A percentile compares a stretch with the other conserved stretches of the same genome.
These are phyloP conservation scores for Neospermospora avenae DNA, from an alignment of 2,329 filamentous ascomycete genomes.

Conservation along the genomic window DNA sequence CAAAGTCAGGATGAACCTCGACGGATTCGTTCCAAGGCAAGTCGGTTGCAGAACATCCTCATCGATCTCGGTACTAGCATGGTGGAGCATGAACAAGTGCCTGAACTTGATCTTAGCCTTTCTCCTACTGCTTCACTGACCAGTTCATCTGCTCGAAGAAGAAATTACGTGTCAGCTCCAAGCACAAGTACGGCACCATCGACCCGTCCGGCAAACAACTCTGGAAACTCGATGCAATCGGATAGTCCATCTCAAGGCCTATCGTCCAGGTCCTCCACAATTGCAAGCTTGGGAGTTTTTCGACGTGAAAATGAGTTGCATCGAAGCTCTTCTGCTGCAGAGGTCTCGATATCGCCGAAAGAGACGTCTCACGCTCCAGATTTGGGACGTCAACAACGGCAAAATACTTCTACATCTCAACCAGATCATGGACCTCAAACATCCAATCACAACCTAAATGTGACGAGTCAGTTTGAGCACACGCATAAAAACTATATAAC, in stretches of 20 bases:
- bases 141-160: background rate
- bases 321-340: background rate
- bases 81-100: background rate
- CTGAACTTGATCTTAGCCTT: too few relatives aligned
- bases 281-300: too few relatives aligned
- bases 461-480: too few relatives aligned
- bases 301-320: background rate
- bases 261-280: background rate
- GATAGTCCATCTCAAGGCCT: background rate
- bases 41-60: background rate
- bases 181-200: background rate
- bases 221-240: background rate
- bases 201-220: background rate
- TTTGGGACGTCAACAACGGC: background rate
- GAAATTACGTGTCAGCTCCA: background rate
- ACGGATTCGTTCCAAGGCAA: too few relatives aligned
- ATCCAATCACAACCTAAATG: too few relatives aligned
- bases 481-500: too few relatives aligned
- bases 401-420: background rate
- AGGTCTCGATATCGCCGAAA: background rate
- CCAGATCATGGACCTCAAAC: background rate
- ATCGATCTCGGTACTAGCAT: background rate
- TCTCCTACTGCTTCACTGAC: too few relatives aligned
- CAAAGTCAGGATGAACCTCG: too few relatives aligned
- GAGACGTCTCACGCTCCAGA: background rate